Evolutionary conservation across 2,329 filamentous ascomycete species (phyloP).

Genomic region (Pyrenophora graminea): DNA sequence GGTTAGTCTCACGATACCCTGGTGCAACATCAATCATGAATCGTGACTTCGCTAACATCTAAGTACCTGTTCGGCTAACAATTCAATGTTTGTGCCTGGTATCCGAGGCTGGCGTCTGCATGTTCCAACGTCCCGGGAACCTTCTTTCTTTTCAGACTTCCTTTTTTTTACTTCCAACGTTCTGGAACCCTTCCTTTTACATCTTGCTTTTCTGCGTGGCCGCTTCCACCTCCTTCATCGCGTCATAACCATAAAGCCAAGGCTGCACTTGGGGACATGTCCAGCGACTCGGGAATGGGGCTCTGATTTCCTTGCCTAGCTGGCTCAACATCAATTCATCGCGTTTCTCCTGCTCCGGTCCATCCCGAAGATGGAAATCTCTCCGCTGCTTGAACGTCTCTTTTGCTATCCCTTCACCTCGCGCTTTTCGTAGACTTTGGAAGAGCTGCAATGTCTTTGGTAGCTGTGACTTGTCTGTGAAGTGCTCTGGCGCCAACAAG

Average conservation of each 20-base stretch:
- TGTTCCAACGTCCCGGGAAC: too few species aligned
- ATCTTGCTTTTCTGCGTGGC: constrained; percentile 10
- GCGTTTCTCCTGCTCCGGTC: constrained; percentile 61
- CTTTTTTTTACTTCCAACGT: background rate
- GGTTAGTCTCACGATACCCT: constrained; percentile 6
- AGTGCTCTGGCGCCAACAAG: constrained; percentile 49
- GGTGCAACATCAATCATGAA: constrained; percentile 4
- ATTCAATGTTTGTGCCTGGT: background rate
- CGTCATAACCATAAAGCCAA: constrained; percentile 45
- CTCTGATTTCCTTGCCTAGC: constrained; percentile 55
- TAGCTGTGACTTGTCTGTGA: constrained; percentile 23
- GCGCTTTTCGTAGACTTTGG: constrained; percentile 52
- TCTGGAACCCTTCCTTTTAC: background rate
- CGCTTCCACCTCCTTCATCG: constrained; percentile 35
- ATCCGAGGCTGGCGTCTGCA: background rate
- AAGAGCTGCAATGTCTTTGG: constrained; percentile 51
- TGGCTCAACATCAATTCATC: constrained; percentile 63
- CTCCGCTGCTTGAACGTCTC: constrained; percentile 62
- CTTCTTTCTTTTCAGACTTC: background rate
- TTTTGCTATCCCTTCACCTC: constrained; percentile 60
- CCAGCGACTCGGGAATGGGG: constrained; percentile 67
- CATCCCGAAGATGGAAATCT: constrained; percentile 52
- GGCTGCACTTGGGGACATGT: constrained; percentile 43
- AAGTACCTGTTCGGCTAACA: too few species aligned
- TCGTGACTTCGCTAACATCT: background rate